Conservation (phyloP, 768 basidiomycete genomes). For the Coprinellus aureogranulatus region DNA sequence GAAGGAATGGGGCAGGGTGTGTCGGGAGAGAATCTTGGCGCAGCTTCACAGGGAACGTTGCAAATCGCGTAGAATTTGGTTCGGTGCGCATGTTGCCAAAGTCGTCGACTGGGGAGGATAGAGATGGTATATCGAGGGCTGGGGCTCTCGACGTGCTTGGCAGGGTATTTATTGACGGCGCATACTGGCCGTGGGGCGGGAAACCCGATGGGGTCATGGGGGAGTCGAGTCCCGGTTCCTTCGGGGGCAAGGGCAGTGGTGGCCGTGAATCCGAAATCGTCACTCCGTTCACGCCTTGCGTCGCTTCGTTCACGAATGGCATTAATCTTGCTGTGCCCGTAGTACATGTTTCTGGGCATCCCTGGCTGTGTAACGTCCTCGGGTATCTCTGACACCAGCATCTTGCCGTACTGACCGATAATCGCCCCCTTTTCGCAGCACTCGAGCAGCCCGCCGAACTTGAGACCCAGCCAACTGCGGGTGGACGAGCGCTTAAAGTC, state of each 20-base stretch:
- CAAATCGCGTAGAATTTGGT: conserved; percentile 50
- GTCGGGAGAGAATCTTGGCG: conserved; percentile 27
- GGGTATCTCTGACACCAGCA: conserved; percentile 65
- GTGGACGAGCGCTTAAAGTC: conserved; percentile 79
- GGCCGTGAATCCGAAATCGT: conserved; percentile 33
- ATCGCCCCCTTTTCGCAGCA: conserved; percentile 80
- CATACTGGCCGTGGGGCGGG: neutral
- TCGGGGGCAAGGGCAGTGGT: conserved; percentile 6
- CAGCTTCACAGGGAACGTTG: conserved; percentile 62
- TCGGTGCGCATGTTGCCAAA: conserved; percentile 6
- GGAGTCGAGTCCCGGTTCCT: neutral
- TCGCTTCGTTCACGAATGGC: conserved; percentile 62
- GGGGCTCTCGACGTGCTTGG: conserved; percentile 12
- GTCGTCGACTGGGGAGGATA: conserved; percentile 6
- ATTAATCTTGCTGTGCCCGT: conserved; percentile 61
- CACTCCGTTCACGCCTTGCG: conserved; percentile 53
- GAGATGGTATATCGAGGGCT: conserved; percentile 21
- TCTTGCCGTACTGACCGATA: conserved; percentile 53
- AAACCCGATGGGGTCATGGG: neutral
- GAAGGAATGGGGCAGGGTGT: conserved; percentile 18
- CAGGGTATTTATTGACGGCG: conserved; percentile 9
- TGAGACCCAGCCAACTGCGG: conserved; percentile 71
- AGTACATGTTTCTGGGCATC: conserved; percentile 68
- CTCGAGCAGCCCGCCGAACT: conserved; percentile 86
- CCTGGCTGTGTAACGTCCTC: conserved; percentile 82